phyloP scores from a whole-genome alignment of 225 moss, liverwort and hornwort species.

The Lunularia cruciata region DNA sequence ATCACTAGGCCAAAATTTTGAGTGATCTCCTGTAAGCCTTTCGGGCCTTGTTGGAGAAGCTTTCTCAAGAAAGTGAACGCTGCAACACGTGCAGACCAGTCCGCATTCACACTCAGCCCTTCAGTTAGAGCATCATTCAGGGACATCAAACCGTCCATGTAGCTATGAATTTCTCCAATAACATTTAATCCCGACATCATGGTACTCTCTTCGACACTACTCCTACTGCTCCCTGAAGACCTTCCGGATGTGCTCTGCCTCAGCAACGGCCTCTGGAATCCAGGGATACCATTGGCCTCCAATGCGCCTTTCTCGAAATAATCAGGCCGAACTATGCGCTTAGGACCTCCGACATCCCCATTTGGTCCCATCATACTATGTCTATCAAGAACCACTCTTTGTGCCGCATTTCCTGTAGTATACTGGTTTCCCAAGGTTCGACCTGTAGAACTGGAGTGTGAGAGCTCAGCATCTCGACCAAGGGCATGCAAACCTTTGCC shows the following conservation, averaged over 20 bases:
- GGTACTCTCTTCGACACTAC: slow-evolving; percentile 63
- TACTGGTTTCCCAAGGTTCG: slow-evolving; percentile 35
- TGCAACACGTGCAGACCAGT: slow-evolving; percentile 95
- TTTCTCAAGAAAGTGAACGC: slow-evolving; percentile 89
- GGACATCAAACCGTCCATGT: slow-evolving; percentile 80
- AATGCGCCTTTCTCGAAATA: slow-evolving; percentile 46
- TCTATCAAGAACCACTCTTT: slow-evolving; percentile 54
- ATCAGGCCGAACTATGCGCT: slow-evolving; percentile 66
- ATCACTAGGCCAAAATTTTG: slow-evolving; percentile 87
- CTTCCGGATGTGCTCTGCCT: slow-evolving; percentile 76
- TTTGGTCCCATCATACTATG: slow-evolving; percentile 42
- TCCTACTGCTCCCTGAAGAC: slow-evolving; percentile 61
- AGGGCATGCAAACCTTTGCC: slow-evolving; percentile 42
- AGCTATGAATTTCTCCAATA: slow-evolving; percentile 65
- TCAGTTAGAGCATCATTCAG: slow-evolving; percentile 87
- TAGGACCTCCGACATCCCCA: slow-evolving; percentile 68
- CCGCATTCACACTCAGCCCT: slow-evolving; percentile 78
- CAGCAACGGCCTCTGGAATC: slow-evolving; percentile 90
- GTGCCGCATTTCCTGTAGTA: slow-evolving; percentile 47
- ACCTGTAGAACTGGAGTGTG: slow-evolving; percentile 31
- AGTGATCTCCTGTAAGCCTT: slow-evolving; percentile 84
- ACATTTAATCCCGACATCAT: slow-evolving; percentile 57
- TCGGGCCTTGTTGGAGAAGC: slow-evolving; percentile 79
- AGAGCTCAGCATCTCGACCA: slow-evolving; percentile 47
- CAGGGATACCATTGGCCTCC: slow-evolving; percentile 62